Conservation (phyloP, 2,329 filamentous ascomycete species). For the Aspergillus eucalypticola region DNA sequence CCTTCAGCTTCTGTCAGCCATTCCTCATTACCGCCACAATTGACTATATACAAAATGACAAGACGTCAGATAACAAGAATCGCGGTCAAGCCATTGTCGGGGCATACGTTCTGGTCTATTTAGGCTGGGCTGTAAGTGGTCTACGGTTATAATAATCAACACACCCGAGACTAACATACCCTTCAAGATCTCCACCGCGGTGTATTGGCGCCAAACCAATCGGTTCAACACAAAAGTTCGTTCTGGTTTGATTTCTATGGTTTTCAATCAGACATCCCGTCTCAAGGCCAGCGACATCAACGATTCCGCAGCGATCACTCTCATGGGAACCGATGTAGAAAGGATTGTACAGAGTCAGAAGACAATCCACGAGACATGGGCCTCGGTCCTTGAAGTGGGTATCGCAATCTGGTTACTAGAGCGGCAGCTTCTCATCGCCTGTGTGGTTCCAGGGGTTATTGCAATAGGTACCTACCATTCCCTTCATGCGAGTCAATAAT, state of each 20-base stretch:
- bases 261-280: slow-evolving; percentile 48
- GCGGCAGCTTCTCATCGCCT: slow-evolving; percentile 36
- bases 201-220: slow-evolving; percentile 29
- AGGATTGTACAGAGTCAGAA: slow-evolving; percentile 28
- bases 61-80: not conserved
- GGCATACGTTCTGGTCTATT: slow-evolving; percentile 34
- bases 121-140: slow-evolving; percentile 30
- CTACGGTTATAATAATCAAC: not conserved
- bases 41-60: not conserved
- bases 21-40: slow-evolving; percentile 24
- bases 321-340: slow-evolving; percentile 50
- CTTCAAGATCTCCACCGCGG: slow-evolving; percentile 23
- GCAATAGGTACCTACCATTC: slow-evolving; percentile 24
- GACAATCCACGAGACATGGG: slow-evolving; percentile 36
- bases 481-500: not conserved
- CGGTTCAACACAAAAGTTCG: slow-evolving; percentile 33
- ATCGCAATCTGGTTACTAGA: slow-evolving; percentile 40
- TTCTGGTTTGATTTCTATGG: slow-evolving; percentile 38
- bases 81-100: slow-evolving; percentile 33
- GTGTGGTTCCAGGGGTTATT: slow-evolving; percentile 35
- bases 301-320: slow-evolving; percentile 42
- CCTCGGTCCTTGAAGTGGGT: slow-evolving; percentile 36
- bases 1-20: slow-evolving; percentile 30
- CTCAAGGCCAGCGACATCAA: slow-evolving; percentile 34
- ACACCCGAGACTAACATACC: not conserved